Evolutionary conservation across 2,329 filamentous ascomycete species (phyloP).

Genomic region (Venturia aucupariae): DNA sequence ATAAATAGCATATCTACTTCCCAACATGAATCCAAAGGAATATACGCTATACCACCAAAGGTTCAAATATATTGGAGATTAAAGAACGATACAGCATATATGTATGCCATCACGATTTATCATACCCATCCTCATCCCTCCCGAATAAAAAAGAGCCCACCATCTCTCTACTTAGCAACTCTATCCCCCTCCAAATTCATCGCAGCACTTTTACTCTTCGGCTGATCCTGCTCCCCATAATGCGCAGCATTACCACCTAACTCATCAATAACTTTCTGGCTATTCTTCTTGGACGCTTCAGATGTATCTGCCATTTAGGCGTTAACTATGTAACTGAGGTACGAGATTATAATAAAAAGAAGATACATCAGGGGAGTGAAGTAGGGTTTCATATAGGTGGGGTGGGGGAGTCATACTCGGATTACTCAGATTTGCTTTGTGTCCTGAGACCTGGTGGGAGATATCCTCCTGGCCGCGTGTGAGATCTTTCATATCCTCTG

Average conservation of each 20-base stretch:
- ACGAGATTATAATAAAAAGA: too few relatives aligned
- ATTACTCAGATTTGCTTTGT: not conserved
- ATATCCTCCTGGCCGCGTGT: conserved; percentile 1
- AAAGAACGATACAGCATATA: too few relatives aligned
- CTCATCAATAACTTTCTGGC: not conserved
- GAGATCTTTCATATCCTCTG: conserved; percentile 10
- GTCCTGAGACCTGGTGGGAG: not conserved
- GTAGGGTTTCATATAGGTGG: too few relatives aligned
- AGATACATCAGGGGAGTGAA: too few relatives aligned
- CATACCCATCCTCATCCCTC: too few relatives aligned
- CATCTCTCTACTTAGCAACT: not conserved
- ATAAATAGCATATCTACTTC: too few relatives aligned
- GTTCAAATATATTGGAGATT: too few relatives aligned
- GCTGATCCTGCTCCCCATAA: not conserved
- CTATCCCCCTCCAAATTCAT: not conserved
- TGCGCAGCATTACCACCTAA: not conserved
- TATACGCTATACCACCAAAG: too few relatives aligned
- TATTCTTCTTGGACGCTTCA: not conserved
- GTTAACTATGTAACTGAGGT: too few relatives aligned
- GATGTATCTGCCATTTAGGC: conserved; percentile 10
- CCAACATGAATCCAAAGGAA: too few relatives aligned
- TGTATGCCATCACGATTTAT: too few relatives aligned
- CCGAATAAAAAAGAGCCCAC: too few relatives aligned
- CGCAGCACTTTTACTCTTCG: not conserved
- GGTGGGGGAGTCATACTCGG: not conserved